Conservation (phyloP, 2,329 filamentous ascomycete genomes). For the Fonsecaea pedrosoi region DNA sequence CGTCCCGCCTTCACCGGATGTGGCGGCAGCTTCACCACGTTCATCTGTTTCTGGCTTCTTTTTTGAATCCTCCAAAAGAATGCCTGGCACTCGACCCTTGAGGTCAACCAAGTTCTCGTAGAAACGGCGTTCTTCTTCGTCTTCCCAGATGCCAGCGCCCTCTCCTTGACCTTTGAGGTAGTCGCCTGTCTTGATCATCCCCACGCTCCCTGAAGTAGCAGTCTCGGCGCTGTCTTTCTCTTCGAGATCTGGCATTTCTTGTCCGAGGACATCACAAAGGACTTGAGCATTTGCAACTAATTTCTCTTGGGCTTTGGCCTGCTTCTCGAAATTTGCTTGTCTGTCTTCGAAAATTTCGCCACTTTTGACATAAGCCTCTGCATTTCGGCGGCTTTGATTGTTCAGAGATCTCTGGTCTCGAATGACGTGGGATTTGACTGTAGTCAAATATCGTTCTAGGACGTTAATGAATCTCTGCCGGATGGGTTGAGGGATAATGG, state of each 20-base stretch:
- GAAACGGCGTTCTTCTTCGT: constrained; percentile 96
- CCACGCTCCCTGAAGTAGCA: constrained; percentile 77
- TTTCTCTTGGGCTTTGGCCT: constrained; percentile 89
- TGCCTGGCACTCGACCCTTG: constrained; percentile 92
- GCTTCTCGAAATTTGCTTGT: constrained; percentile 93
- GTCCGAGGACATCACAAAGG: constrained; percentile 83
- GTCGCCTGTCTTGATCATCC: constrained; percentile 90
- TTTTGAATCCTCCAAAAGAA: constrained; percentile 90
- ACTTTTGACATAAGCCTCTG: constrained; percentile 97
- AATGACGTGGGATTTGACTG: constrained; percentile 84
- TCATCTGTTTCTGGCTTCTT: constrained; percentile 87
- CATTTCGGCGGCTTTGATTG: constrained; percentile 88
- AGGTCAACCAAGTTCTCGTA: constrained; percentile 97
- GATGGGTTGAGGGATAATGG: constrained; percentile 76
- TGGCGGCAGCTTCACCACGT: constrained; percentile 73
- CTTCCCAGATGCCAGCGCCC: constrained; percentile 95
- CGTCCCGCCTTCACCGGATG: constrained; percentile 47
- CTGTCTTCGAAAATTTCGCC: constrained; percentile 98
- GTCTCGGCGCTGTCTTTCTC: constrained; percentile 76
- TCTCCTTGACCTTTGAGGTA: constrained; percentile 90
- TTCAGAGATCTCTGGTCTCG: constrained; percentile 91
- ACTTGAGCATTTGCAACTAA: constrained; percentile 88
- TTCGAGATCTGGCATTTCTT: constrained; percentile 91
- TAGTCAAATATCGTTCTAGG: constrained; percentile 85
- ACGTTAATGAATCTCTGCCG: constrained; percentile 87